A percentile compares a stretch with the other conserved stretches of the same genome.
phyloP scores from a whole-genome alignment of 305 asterid species.

The Fraxinus nigra region DNA sequence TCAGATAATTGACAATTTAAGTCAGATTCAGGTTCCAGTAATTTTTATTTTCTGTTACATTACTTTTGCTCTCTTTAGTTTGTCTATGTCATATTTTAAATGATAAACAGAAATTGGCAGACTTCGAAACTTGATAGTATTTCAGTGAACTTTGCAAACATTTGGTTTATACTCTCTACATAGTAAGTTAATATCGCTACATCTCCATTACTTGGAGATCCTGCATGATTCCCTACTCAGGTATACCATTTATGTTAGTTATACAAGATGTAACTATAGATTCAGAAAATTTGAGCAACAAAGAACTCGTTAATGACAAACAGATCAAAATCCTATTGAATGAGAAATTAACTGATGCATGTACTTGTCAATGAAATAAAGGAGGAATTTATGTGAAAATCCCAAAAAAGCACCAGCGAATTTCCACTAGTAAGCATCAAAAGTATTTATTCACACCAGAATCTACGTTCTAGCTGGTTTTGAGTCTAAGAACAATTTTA shows the following conservation, averaged over 20 bases:
- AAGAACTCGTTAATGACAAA: neutral
- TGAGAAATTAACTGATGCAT: neutral
- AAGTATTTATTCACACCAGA: neutral
- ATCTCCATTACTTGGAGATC: neutral
- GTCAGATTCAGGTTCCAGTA: neutral
- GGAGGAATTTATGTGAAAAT: neutral
- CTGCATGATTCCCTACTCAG: neutral
- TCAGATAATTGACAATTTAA: neutral
- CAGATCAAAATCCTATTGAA: neutral
- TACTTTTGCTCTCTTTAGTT: neutral
- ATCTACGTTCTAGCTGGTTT: neutral
- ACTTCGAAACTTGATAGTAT: neutral
- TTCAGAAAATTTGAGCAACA: conserved; percentile 7
- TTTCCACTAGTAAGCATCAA: neutral
- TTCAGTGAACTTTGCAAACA: neutral
- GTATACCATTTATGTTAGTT: neutral
- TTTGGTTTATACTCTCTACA: neutral
- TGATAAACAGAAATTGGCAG: neutral
- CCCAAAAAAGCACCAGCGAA: neutral
- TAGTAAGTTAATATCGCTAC: neutral
- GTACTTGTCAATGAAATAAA: neutral
- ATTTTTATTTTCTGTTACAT: neutral
- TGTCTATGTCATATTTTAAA: neutral
- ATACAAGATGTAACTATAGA: neutral
- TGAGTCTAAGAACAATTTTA: neutral